Evolutionary conservation across 129 eudicot species (phyloP).

Genomic region (Arctium lappa): DNA sequence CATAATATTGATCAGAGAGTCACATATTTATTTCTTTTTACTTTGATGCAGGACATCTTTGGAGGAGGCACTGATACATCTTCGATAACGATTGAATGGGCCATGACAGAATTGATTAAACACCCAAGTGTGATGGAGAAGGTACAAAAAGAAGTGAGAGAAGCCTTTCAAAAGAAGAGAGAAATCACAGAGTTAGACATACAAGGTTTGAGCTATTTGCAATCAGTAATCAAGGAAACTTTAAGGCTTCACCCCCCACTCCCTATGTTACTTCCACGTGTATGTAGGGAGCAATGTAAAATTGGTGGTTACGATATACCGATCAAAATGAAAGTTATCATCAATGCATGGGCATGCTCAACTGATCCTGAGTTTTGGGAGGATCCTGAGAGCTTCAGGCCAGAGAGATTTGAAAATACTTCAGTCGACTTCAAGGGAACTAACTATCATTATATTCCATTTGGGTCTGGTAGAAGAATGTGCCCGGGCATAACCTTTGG

Average conservation of each 20-base stretch:
- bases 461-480: slow-evolving; percentile 27
- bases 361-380: too few species aligned
- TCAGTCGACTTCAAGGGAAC: slow-evolving; percentile 14
- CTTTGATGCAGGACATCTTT: slow-evolving; percentile 3
- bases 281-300: not conserved
- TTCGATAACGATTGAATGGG: too few species aligned
- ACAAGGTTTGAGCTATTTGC: slow-evolving; percentile 17
- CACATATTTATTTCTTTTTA: not conserved
- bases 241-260: slow-evolving; percentile 22
- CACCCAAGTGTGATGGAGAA: too few species aligned
- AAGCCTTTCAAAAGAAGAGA: too few species aligned
- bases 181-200: not conserved
- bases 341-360: too few species aligned
- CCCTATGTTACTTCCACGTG: slow-evolving; percentile 25
- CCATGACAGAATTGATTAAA: too few species aligned
- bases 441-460: slow-evolving; percentile 17
- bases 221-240: slow-evolving; percentile 26
- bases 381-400: too few species aligned
- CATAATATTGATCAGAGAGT: not conserved
- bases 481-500: slow-evolving; percentile 19
- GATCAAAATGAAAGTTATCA: too few species aligned
- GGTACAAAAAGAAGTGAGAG: too few species aligned
- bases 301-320: not conserved
- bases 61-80: too few species aligned
- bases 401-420: slow-evolving; percentile 12